Conservation (phyloP, 331 rosid species). For the Pyrus hybrid region DNA sequence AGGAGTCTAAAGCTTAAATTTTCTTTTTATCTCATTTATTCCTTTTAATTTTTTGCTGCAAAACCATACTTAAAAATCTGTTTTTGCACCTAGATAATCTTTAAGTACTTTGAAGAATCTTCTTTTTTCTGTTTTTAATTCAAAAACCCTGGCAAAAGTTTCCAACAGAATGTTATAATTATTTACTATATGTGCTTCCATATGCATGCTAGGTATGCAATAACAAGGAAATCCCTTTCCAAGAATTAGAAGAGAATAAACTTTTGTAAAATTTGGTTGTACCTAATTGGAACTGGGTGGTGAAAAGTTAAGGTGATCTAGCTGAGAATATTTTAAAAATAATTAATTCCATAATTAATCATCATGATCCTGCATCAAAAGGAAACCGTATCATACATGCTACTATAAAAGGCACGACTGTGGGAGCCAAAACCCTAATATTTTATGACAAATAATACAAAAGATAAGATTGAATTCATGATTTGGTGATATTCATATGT, state of each 20-base stretch:
- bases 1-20: not conserved
- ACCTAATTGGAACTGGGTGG: slow-evolving; percentile 1
- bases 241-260: not conserved
- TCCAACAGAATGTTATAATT: slow-evolving; percentile 8
- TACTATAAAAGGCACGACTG: not conserved
- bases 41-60: not conserved
- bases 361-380: not conserved
- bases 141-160: slow-evolving; percentile 7
- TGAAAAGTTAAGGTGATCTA: not conserved
- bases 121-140: not conserved
- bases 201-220: slow-evolving; percentile 3
- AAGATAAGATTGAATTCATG: no score
- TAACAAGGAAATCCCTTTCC: not conserved
- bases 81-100: not conserved
- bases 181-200: not conserved
- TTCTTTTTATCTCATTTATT: not conserved
- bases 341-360: not conserved
- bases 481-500: no score
- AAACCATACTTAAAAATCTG: not conserved
- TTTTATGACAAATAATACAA: not conserved
- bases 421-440: not conserved
- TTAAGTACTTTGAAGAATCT: not conserved
- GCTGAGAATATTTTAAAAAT: not conserved
- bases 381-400: not conserved
- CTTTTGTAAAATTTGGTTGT: not conserved